Evolutionary conservation across 768 basidiomycete genomes (phyloP), one percentile per base, ranked within the genome.

Genomic region (Clathrus columnatus): DNA sequence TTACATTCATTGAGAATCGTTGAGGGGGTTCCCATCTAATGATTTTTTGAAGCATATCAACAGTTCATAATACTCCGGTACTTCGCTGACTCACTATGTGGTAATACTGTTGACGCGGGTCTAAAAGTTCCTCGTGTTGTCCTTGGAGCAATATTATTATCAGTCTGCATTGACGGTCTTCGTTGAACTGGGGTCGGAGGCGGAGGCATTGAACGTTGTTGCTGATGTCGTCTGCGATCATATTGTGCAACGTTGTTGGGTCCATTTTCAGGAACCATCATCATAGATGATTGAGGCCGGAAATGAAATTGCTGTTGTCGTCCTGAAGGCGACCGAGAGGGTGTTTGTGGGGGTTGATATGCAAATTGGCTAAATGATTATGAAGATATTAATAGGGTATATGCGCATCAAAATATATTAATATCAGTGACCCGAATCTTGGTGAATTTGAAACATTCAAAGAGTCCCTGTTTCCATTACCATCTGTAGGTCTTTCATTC

Each of bases 281-380:
- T 62, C 2, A 76, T 72, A 6, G 70, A 66, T 17, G 68, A 60
- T 61, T 81, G 83, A 53, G 66, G 65, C 61, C 75, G 72, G 16
- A 76, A 68, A 20, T 74, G 63, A 29, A 68, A 61, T 30, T 72
- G 72, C 50, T 64, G 66, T 56, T 73, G 77, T 32, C 46, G 50
- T 27, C 36, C 26, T 21, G 50, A 43, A 8, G 21, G 44, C 5
- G 36, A 11, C 46, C 44, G 54, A n/a, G n/a, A n/a, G 43, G 73
- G 66, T 29, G 70, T 73, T 18, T 73, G 71, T 21, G 77, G 74
- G 21, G 77, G 76, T 4, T 66, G 69, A 65, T 85, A 89, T n/a
- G 80, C 78, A 64, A 81, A 90, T 67, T 84, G 79, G 57, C 87
- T 90, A 50, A 61, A 28, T 23, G 51, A 44, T n/a, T n/a, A 24